Evolutionary conservation across 306 rosid species (phyloP).

Genomic region (Medicago arabica): DNA sequence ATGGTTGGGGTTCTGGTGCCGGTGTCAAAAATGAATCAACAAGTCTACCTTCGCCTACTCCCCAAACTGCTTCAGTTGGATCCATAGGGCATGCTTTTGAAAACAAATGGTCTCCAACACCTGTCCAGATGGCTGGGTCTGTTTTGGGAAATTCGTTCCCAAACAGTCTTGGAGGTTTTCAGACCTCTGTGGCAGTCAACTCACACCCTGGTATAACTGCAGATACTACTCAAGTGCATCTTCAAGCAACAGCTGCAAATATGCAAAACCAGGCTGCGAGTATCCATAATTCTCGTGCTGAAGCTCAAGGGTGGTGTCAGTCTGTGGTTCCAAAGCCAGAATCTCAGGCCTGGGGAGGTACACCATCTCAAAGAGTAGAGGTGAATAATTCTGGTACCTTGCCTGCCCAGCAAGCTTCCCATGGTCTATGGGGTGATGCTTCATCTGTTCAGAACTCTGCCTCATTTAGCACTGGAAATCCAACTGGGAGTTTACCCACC

Average conservation of each 20-base stretch:
- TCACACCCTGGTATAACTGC: constrained; percentile 48
- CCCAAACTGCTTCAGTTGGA: constrained; percentile 63
- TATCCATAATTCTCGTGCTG: constrained; percentile 52
- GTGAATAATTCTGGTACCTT: constrained; percentile 50
- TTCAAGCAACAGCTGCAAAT: constrained; percentile 66
- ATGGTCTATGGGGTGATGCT: constrained; percentile 67
- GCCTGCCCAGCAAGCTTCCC: constrained; percentile 65
- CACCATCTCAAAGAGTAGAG: constrained; percentile 8
- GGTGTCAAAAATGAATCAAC: constrained; percentile 61
- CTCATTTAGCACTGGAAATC: constrained; percentile 59
- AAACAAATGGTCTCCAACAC: constrained; percentile 65
- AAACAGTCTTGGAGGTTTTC: constrained; percentile 55
- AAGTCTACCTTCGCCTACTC: constrained; percentile 98
- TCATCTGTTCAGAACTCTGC: constrained; percentile 59
- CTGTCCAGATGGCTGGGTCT: constrained; percentile 54
- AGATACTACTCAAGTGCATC: constrained; percentile 53
- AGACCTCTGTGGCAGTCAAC: constrained; percentile 40
- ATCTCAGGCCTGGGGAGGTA: constrained; percentile 11
- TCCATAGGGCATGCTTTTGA: constrained; percentile 62
- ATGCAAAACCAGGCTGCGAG: constrained; percentile 61
- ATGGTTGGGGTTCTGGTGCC: constrained; percentile 61
- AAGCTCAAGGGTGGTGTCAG: constrained; percentile 71
- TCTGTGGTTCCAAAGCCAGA: constrained; percentile 39
- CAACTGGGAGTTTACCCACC: constrained; percentile 53
- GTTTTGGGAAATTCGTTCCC: constrained; percentile 48